These are phyloP conservation scores for Neopestalotiopsis sp. DNA, from an alignment of 2,329 filamentous ascomycete genomes.

Conservation along the genomic window DNA sequence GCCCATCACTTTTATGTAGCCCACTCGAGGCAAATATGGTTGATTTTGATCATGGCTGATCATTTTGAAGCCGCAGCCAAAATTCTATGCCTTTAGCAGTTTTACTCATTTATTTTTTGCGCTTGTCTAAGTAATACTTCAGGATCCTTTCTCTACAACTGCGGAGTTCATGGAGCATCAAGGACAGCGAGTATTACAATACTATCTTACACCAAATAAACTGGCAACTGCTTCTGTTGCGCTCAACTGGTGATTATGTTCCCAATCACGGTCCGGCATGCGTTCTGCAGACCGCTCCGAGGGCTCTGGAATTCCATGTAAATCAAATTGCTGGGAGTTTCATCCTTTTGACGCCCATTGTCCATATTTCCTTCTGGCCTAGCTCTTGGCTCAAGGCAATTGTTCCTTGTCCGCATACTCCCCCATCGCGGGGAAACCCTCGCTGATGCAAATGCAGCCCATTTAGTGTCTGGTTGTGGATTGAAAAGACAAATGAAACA, in stretches of 20 bases:
- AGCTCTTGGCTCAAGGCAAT: not conserved
- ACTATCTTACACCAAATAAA: not conserved
- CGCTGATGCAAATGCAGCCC: constrained; percentile 13
- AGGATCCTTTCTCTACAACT: not conserved
- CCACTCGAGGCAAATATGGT: too few species aligned
- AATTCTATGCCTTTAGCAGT: not conserved
- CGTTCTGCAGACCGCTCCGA: not conserved
- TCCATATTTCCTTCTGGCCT: constrained; percentile 15
- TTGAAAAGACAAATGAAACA: constrained; percentile 16
- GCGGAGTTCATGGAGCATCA: not conserved
- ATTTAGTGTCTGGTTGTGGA: constrained; percentile 2
- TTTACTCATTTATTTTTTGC: not conserved
- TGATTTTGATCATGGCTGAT: too few species aligned
- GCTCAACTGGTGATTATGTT: not conserved
- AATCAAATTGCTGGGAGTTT: constrained; percentile 9
- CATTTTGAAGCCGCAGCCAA: not conserved
- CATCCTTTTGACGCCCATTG: constrained; percentile 17
- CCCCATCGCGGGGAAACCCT: not conserved
- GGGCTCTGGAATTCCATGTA: not conserved
- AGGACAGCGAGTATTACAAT: not conserved
- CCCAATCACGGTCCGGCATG: not conserved
- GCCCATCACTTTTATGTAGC: too few species aligned
- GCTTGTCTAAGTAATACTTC: not conserved
- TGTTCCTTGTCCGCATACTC: not conserved
- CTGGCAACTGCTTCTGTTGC: not conserved